Evolutionary conservation across 2,329 filamentous ascomycete species (phyloP).

Genomic region (Septoria petroselini): DNA sequence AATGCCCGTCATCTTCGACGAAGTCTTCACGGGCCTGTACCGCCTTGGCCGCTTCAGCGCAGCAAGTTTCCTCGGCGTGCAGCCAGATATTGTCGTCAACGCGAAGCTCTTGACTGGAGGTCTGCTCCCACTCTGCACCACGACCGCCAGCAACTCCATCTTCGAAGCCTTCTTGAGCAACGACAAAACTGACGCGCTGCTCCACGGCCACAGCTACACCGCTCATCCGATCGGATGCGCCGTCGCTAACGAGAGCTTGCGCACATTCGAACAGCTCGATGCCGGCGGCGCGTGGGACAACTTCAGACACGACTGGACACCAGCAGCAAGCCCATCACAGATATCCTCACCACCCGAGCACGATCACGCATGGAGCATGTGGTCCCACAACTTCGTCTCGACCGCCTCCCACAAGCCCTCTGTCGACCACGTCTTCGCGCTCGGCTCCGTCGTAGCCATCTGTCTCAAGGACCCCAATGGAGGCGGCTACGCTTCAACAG

Average conservation of each 20-base stretch:
- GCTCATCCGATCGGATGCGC: slow-evolving; percentile 78
- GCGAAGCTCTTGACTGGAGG: slow-evolving; percentile 83
- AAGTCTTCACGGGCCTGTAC: slow-evolving; percentile 83
- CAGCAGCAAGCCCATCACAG: neutral
- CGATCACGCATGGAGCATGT: slow-evolving; percentile 63
- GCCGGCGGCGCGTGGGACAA: slow-evolving; percentile 54
- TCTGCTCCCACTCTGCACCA: slow-evolving; percentile 71
- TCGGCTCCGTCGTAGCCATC: slow-evolving; percentile 73
- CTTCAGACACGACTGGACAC: slow-evolving; percentile 52
- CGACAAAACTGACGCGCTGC: slow-evolving; percentile 72
- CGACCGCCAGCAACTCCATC: slow-evolving; percentile 69
- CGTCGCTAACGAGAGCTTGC: slow-evolving; percentile 67
- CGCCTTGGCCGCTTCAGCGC: slow-evolving; percentile 71
- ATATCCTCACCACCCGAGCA: neutral
- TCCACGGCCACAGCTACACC: slow-evolving; percentile 86
- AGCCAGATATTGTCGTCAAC: slow-evolving; percentile 75
- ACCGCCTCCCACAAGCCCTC: slow-evolving; percentile 55
- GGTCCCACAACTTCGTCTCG: slow-evolving; percentile 60
- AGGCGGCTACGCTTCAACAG: slow-evolving; percentile 55
- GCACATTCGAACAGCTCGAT: slow-evolving; percentile 60
- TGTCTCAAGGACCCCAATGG: slow-evolving; percentile 51
- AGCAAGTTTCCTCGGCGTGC: slow-evolving; percentile 63
- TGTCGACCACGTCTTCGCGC: slow-evolving; percentile 66
- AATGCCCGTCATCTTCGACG: slow-evolving; percentile 76
- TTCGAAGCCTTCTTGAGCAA: slow-evolving; percentile 68